A percentile compares a stretch with the other conserved stretches of the same genome.
phyloP scores from a whole-genome alignment of 805 yeast species.

The Candida coquimbonensis region DNA sequence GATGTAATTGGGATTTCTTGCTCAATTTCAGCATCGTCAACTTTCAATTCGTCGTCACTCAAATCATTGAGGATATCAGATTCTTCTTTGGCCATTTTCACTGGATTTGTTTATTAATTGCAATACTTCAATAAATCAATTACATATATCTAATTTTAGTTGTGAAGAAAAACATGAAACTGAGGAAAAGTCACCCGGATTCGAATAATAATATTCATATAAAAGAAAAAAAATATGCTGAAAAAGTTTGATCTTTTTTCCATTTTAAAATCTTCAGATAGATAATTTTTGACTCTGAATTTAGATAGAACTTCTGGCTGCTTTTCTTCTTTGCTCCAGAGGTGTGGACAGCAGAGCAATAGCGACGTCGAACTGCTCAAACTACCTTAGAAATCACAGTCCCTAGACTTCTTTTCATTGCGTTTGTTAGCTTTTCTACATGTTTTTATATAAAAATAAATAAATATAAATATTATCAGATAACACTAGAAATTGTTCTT shows the following conservation, averaged over 20 bases:
- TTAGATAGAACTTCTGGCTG: slow-evolving; percentile 34
- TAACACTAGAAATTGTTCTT: slow-evolving; percentile 43
- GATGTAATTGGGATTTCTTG: background rate
- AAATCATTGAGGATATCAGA: slow-evolving; percentile 1
- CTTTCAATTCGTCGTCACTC: slow-evolving; percentile 2
- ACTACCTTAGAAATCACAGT: background rate
- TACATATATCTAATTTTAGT: no score
- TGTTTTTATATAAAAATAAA: background rate
- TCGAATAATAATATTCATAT: no score
- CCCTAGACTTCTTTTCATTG: background rate
- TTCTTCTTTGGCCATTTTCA: slow-evolving; percentile 4
- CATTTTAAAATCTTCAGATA: slow-evolving; percentile 20
- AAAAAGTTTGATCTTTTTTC: slow-evolving; percentile 6
- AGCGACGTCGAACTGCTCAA: slow-evolving; percentile 16
- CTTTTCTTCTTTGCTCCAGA: slow-evolving; percentile 24
- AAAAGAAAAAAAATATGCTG: background rate
- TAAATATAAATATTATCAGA: background rate
- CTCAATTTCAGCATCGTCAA: background rate
- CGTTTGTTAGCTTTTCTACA: slow-evolving; percentile 1
- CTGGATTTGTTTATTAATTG: background rate
- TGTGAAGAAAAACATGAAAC: background rate
- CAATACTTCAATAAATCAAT: no score
- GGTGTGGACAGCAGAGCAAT: slow-evolving; percentile 50
- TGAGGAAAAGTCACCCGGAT: background rate
- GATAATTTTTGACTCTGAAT: slow-evolving; percentile 29